Evolutionary conservation across 176 grass and related monocot species (phyloP).

Genomic region (Eremochloa ophiuroides): DNA sequence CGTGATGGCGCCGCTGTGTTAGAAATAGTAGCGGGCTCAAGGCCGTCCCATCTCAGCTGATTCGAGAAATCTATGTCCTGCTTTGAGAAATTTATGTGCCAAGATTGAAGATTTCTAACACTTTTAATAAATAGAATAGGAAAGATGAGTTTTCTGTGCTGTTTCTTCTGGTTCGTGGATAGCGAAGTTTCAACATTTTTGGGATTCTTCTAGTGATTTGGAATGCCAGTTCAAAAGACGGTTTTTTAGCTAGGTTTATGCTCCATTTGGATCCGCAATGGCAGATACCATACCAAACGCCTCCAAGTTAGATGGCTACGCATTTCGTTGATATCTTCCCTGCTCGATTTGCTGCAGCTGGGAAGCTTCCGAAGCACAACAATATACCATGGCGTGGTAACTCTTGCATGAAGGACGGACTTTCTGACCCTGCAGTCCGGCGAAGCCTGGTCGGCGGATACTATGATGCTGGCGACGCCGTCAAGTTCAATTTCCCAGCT

Average conservation of each 20-base stretch:
- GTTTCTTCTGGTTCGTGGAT: background rate
- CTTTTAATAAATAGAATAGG: background rate
- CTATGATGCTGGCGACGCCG: slow-evolving; percentile 70
- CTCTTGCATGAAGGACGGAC: slow-evolving; percentile 80
- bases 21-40: background rate
- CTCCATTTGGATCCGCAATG: background rate
- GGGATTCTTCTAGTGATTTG: background rate
- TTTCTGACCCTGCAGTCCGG: slow-evolving; percentile 50
- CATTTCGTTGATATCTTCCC: background rate
- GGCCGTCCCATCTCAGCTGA: background rate
- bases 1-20: background rate
- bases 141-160: background rate
- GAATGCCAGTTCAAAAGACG: background rate
- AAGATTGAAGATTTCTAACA: background rate
- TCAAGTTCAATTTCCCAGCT: slow-evolving; percentile 84
- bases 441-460: slow-evolving; percentile 69
- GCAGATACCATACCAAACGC: background rate
- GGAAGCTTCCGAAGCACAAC: slow-evolving; percentile 78
- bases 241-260: background rate
- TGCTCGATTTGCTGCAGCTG: slow-evolving; percentile 50
- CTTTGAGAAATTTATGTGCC: background rate
- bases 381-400: slow-evolving; percentile 77
- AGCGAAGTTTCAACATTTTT: background rate
- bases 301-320: background rate
- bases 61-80: background rate